A percentile compares a stretch with the other conserved stretches of the same genome.
These are phyloP conservation scores for Marasmius tenuissimus DNA, from an alignment of 1,284 basidiomycete species.

Conservation along the genomic window DNA sequence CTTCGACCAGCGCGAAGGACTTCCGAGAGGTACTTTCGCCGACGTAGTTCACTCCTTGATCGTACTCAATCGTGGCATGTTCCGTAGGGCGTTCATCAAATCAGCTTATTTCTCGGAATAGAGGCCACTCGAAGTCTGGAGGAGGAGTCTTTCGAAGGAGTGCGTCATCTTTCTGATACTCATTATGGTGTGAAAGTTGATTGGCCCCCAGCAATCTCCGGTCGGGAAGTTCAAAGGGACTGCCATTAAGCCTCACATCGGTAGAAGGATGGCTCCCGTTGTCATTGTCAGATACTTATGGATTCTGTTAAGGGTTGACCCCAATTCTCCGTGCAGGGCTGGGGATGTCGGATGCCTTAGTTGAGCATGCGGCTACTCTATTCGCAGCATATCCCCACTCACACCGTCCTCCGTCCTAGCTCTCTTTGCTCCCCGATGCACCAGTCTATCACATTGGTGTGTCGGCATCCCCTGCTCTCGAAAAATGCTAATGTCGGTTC, in stretches of 20 bases:
- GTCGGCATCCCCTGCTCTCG: neutral
- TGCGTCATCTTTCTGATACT: conserved; percentile 31
- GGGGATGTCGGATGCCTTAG: conserved; percentile 89
- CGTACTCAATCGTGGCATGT: neutral
- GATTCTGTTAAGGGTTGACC: conserved; percentile 44
- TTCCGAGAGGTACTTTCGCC: conserved; percentile 69
- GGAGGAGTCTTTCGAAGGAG: conserved; percentile 61
- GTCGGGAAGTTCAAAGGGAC: conserved; percentile 68
- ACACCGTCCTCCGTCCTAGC: conserved; percentile 20
- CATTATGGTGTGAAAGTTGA: neutral
- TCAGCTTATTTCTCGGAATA: conserved; percentile 72
- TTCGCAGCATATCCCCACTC: conserved; percentile 8
- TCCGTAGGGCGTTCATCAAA: conserved; percentile 63
- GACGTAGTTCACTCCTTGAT: neutral
- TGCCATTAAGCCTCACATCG: conserved; percentile 72
- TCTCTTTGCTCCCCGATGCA: conserved; percentile 83
- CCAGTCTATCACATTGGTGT: conserved; percentile 87
- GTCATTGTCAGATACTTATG: neutral
- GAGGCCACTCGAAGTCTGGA: conserved; percentile 72
- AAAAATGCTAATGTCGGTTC: neutral
- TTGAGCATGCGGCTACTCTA: conserved; percentile 15
- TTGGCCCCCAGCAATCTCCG: conserved; percentile 55
- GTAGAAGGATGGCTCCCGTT: conserved; percentile 24
- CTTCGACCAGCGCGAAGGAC: conserved; percentile 65
- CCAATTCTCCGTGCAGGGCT: conserved; percentile 92